Conservation (phyloP, 257 asterid genomes). For the Plantago elongata region DNA sequence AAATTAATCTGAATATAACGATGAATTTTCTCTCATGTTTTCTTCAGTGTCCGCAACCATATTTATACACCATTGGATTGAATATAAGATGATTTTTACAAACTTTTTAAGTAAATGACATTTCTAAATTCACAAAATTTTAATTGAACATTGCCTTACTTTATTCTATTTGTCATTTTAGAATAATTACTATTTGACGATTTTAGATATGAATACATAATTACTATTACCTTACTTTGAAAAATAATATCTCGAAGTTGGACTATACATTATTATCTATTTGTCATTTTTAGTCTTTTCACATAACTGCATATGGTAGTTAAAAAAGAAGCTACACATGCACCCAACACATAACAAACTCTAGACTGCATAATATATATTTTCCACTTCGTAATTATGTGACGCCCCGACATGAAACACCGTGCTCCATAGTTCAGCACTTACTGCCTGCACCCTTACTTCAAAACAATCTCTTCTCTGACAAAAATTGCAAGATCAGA, state of each 20-base stretch:
- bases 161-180: too few relatives aligned
- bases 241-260: background rate
- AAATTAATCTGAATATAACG: background rate
- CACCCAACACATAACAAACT: too few relatives aligned
- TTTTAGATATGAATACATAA: background rate
- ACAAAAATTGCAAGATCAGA: too few relatives aligned
- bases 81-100: background rate
- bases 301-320: too few relatives aligned
- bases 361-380: too few relatives aligned
- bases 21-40: background rate
- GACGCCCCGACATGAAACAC: too few relatives aligned
- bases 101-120: background rate
- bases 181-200: background rate
- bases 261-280: background rate
- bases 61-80: background rate
- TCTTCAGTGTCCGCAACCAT: background rate
- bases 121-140: background rate
- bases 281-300: too few relatives aligned
- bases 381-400: too few relatives aligned
- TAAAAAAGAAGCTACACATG: too few relatives aligned
- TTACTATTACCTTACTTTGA: background rate
- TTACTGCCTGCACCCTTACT: too few relatives aligned
- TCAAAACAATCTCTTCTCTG: too few relatives aligned
- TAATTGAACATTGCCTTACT: background rate
- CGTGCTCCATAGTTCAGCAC: too few relatives aligned